phyloP scores from a whole-genome alignment of 176 grass and related monocot species.

The Cenchrus purpureus region DNA sequence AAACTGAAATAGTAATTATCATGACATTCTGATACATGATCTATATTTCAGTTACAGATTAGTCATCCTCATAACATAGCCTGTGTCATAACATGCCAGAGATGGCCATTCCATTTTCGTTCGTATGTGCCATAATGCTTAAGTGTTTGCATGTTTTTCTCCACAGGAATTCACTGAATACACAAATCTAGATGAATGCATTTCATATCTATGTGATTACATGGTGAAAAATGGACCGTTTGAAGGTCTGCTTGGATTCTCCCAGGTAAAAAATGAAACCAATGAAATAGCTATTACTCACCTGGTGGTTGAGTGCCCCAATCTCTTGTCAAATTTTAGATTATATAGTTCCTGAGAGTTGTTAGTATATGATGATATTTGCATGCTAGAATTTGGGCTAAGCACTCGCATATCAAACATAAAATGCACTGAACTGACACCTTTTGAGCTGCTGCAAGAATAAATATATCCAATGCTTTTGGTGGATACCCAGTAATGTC shows the following conservation, averaged over 20 bases:
- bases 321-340: not conserved
- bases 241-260: slow-evolving; percentile 85
- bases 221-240: slow-evolving; percentile 86
- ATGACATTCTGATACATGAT: not conserved
- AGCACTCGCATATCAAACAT: not conserved
- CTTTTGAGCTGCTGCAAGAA: slow-evolving; percentile 2
- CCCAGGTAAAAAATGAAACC: slow-evolving; percentile 61
- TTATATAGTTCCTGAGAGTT: not conserved
- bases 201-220: slow-evolving; percentile 72
- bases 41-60: not conserved
- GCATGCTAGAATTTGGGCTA: not conserved
- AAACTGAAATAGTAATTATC: not conserved
- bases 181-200: slow-evolving; percentile 80
- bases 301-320: not conserved
- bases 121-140: not conserved
- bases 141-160: not conserved
- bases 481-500: not conserved
- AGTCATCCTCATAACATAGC: not conserved
- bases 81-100: not conserved
- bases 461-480: too few relatives aligned
- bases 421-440: not conserved
- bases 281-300: not conserved
- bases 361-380: not conserved
- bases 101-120: not conserved
- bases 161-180: slow-evolving; percentile 82